Base-by-base conservation (phyloP, 1,139 yeast species). In the Suhomyces choctaworum region DNA sequence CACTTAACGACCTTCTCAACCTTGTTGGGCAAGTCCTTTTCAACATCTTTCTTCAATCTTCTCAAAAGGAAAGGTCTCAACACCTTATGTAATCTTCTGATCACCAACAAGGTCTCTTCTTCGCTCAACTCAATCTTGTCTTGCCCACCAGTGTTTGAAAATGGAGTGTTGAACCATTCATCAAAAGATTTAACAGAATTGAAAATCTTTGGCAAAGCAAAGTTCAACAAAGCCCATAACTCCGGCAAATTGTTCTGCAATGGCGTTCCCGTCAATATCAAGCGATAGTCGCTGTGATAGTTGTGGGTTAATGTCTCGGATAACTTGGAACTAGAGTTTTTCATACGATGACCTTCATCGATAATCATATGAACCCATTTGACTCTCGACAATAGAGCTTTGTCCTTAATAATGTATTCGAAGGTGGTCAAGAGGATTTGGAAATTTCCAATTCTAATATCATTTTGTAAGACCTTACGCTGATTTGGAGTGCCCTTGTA, bases 11-110 rank as follows among this genome's bases (percentile, higher is more conserved):
- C 97, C 58, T 82, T 89, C 64, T 92, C 98, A 36, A 92, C 87
- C 68, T 92, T 92, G 57, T 88, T 90, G 2, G 98, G 98, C 48
- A 92, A 74, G 56, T 90, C 97, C 57, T 89, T 90, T 58, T 92
- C 98, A 25, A 92, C 98, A 68, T 92, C 98, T 60, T 89, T 90
- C 66, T 92, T 92, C 66, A 92, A 76, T 69, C 98, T 83, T 66
- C 98, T 81, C 52, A 92, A 71, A 51, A 92, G 70, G 74, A 92
- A 92, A 3, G 98, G 98, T 56, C 98, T 78, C 55, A 92, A 73
- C 16, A 92, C 98, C 60, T 92, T 92, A 62, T 92, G 98, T 57
- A 92, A 75, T 77, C 98, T 87, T 60, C 97, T 76, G 55, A 92
- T 92, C 41, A 92, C 87, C 68, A 92, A 79, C 46, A 92, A 70